Conservation (phyloP, 2,329 filamentous ascomycete genomes). For the Fusarium beomiforme region DNA sequence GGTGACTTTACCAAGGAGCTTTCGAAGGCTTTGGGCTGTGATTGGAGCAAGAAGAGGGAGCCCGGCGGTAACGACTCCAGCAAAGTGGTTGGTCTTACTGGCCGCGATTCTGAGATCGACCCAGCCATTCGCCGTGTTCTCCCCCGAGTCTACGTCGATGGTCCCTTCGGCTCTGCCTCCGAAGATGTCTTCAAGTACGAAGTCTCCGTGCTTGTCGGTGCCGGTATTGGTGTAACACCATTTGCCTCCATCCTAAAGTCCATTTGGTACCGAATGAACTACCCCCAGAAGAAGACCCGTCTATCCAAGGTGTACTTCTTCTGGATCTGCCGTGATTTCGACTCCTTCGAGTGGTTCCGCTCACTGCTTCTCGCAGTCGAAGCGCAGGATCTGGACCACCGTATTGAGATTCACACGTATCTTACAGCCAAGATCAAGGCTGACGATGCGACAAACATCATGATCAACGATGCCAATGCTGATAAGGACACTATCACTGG, state of each 20-base stretch:
- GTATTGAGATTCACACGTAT: conserved; percentile 91
- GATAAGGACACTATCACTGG: conserved; percentile 88
- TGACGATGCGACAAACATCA: conserved; percentile 89
- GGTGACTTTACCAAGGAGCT: conserved; percentile 82
- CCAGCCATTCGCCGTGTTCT: conserved; percentile 77
- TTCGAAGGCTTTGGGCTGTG: conserved; percentile 77
- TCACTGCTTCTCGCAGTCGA: conserved; percentile 86
- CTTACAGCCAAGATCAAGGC: conserved; percentile 87
- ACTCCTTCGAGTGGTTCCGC: conserved; percentile 90
- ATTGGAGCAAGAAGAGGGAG: conserved; percentile 64
- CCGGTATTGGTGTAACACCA: conserved; percentile 86
- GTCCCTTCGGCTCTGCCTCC: conserved; percentile 85
- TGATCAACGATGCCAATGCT: conserved; percentile 89
- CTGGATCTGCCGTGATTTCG: conserved; percentile 91
- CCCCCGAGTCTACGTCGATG: conserved; percentile 83
- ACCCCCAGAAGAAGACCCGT: conserved; percentile 80
- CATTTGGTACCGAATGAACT: conserved; percentile 95
- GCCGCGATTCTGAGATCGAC: conserved; percentile 68
- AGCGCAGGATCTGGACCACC: conserved; percentile 82
- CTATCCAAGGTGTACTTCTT: conserved; percentile 91
- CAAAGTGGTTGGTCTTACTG: conserved; percentile 75
- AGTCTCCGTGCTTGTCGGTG: conserved; percentile 80
- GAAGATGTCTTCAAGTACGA: conserved; percentile 93
- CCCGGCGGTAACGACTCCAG: conserved; percentile 56
- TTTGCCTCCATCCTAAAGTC: conserved; percentile 90